These are phyloP conservation scores for Yamadazyma mexicana DNA, from an alignment of 1,139 yeast species.

Conservation along the genomic window DNA sequence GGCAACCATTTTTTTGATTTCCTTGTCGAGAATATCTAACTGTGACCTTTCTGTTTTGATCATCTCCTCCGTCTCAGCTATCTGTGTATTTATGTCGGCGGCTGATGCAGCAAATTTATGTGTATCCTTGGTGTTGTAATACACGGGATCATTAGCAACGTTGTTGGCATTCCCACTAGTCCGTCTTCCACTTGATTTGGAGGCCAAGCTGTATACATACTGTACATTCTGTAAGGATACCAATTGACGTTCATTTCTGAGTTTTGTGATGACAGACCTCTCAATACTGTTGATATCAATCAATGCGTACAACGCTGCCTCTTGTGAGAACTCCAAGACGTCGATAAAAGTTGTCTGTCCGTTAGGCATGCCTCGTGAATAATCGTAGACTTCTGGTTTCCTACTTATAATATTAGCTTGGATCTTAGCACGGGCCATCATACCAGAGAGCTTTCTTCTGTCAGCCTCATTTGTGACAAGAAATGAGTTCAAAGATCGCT, in stretches of 20 bases:
- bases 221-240: constrained; percentile 38
- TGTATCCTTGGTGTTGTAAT: constrained; percentile 29
- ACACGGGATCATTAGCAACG: constrained; percentile 61
- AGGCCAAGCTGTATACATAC: constrained; percentile 46
- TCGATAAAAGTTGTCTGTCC: constrained; percentile 55
- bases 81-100: constrained; percentile 17
- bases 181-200: constrained; percentile 44
- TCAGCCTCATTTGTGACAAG: constrained; percentile 69
- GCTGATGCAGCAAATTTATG: constrained; percentile 29
- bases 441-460: constrained; percentile 43
- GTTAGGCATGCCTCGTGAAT: constrained; percentile 26
- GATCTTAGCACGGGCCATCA: constrained; percentile 35
- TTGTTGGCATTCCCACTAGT: constrained; percentile 38
- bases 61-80: constrained; percentile 14
- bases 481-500: constrained; percentile 57
- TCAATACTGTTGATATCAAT: constrained; percentile 70
- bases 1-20: constrained; percentile 12
- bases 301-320: constrained; percentile 56
- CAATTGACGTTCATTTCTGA: constrained; percentile 48
- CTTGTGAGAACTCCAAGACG: constrained; percentile 55
- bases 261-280: constrained; percentile 50
- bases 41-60: constrained; percentile 13
- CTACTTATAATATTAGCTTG: constrained; percentile 51
- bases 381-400: constrained; percentile 57
- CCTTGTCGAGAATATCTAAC: constrained; percentile 14